Base-by-base conservation (phyloP, 805 yeast genomes). In the Tetrapisispora phaffii region DNA sequence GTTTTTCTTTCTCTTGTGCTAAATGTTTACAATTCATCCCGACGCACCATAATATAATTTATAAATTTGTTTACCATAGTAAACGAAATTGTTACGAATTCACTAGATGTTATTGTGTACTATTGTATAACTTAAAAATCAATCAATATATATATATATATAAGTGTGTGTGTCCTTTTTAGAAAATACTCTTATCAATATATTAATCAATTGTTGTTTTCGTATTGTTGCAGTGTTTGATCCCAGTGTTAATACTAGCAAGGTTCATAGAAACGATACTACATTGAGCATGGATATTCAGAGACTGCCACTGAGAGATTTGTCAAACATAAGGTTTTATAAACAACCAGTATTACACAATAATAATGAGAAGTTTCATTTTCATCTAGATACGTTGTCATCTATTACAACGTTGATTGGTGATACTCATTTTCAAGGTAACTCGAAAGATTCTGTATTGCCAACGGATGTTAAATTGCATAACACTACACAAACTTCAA, bases 271-370 rank as follows among this genome's bases (percentile, higher is more conserved):
- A 7, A 4, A 15, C 7, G 10, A 23, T 7, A 10, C 23, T 7
- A n/a, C 19, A 28, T 15, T 15, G 23, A 22, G 3, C 10, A 41
- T 43, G 45, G 45, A 43, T 9, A 37, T 39, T 12, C 33, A 49
- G 26, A 51, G 65, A 44, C 44, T 53, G 20, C 65, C 63, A 34
- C 44, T 59, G 48, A 53, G 54, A 31, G 62, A 52, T 42, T 53
- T 54, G 33, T 49, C 65, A 10, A 51, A 53, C 41, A 55, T 61
- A 10, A 49, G 51, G 32, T 48, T 58, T 34, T 58, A 58, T 50
- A 53, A 48, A 38, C 44, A 55, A 23, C 47, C 50, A 26, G 26
- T 37, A 17, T 16, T 40, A 3, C 35, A 47, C 9, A 44, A 35
- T 5, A 45, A 24, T 20, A 38, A 35, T 8, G 21, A 35, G 17